Evolutionary conservation across 208 protist genomes (phyloP), one percentile per base, ranked within the genome.

Genomic region (Trypanosomatidae sp.): DNA sequence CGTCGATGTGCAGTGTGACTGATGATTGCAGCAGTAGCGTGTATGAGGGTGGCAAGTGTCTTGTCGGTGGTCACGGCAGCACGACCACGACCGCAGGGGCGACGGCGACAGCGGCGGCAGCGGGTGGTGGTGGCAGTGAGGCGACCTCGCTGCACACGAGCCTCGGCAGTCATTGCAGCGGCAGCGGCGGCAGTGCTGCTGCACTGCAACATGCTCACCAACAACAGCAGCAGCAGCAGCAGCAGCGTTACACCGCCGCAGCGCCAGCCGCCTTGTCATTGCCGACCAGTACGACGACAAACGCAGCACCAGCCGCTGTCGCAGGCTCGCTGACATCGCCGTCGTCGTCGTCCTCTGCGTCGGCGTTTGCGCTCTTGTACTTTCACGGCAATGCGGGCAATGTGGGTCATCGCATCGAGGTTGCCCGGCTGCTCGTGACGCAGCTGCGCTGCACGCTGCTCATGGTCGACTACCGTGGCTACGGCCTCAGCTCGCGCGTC

Each of bases 371-470:
- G 27, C 59, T 95, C 37, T 58, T 95, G 11, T 92, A 92, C 63
- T 96, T 94, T 48, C 85, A 96, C 52, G 89, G 89, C 30, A 94
- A 96, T 40, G 82, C 89, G 2, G 86, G 89, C 20, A 96, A 96
- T 56, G 83, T 91, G 7, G 84, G 84, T 18, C 83, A 96, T 51
- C 70, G 85, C 27, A 66, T 96, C 7, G 65, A 59, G 2, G 59
- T 88, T 41, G 83, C 82, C 6, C 35, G 53, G 23, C 37, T 71
- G 21, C 56, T 94, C 7, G 60, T 78, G 10, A 28, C 53, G 13
- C 43, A 57, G 7, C 45, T 82, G 21, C 47, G 55, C 3, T 89
- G 78, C 56, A 75, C 68, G 6, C 74, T 96, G 27, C 53, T 96
- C 35, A 81, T 94, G 78, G 49, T 93, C 11, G 83, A 93, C 55